Base-by-base conservation (phyloP, 768 basidiomycete species). In the Amanita brunnescens region DNA sequence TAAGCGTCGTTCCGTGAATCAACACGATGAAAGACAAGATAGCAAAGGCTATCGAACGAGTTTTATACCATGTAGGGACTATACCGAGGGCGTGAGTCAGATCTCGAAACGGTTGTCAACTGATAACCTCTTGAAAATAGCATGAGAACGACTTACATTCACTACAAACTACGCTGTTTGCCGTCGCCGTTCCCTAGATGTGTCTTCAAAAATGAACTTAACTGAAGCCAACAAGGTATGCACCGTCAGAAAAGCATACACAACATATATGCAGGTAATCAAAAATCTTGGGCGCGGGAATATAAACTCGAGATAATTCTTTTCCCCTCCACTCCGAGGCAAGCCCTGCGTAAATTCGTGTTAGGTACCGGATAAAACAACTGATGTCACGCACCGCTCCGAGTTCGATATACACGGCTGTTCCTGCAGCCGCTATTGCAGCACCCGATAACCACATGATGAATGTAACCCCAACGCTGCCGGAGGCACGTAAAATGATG, bases 261-360 rank as follows among this genome's bases (percentile, higher is more conserved):
- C 64, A 2, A 79, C 72, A 55, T 75, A 87, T 6, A 72, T 58
- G 57, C 81, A 86, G 3, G 82, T 81, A 12, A 68, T 70, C 59
- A 88, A 62, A 57, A 81, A 84, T 44, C 70, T 74, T 5, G 85
- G 86, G 3, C 70, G 70, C 41, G 76, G 69, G 63, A 77, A 87
- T n/a, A 86, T 75, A 60, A 73, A 85, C 54, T 86, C 83, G 33
- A 88, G 64, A 57, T 87, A 88, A 47, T 81, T 84, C 67, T 87
- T 87, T 68, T 87, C 85, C 2, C 82, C 86, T 1, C 86, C 86
- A 49, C 74, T 87, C 2, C 78, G 70, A 1, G 86, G 86, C 2
- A 88, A 69, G 16, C 79, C 83, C 81, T 86, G n/a, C n/a, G n/a
- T n/a, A n/a, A n/a, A 13, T 6, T 18, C 0, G 34, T 34, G n/a